phyloP scores from a whole-genome alignment of 2,329 filamentous ascomycete species.

The Penicillium concentricum region DNA sequence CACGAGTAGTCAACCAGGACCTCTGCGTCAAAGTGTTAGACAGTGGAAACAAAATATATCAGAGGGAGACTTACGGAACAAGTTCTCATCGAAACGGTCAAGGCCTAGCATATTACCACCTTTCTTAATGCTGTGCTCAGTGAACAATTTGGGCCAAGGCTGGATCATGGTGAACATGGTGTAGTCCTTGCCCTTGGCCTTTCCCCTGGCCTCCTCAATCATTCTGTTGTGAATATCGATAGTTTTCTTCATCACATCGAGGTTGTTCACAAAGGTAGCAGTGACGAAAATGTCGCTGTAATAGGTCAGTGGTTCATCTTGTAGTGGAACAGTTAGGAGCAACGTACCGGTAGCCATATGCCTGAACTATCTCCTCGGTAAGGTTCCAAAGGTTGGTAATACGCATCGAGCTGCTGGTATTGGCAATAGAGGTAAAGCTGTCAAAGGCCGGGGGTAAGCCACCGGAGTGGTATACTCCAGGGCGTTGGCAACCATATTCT shows the following conservation, averaged over 20 bases:
- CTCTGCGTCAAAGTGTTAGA: constrained; percentile 26
- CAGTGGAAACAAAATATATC: constrained; percentile 3
- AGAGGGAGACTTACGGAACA: constrained; percentile 13
- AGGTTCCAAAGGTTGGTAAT: constrained; percentile 17
- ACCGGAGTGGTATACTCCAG: constrained; percentile 14
- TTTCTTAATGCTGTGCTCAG: constrained; percentile 34
- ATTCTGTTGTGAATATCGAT: constrained; percentile 3
- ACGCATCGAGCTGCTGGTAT: constrained; percentile 16
- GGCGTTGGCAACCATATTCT: constrained; percentile 1
- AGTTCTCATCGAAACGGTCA: constrained; percentile 32
- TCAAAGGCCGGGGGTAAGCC: constrained; percentile 11
- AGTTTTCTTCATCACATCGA: not conserved
- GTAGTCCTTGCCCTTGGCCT: constrained; percentile 19
- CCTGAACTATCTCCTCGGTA: constrained; percentile 21
- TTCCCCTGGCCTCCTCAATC: constrained; percentile 18
- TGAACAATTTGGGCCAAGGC: constrained; percentile 40
- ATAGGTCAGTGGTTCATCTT: not conserved
- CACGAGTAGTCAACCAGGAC: constrained; percentile 26
- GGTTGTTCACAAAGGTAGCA: not conserved
- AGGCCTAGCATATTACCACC: constrained; percentile 39
- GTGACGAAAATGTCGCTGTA: not conserved
- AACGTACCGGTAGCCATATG: constrained; percentile 8
- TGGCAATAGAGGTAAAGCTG: constrained; percentile 13
- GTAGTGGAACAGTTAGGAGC: too few relatives aligned
- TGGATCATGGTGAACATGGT: constrained; percentile 37